Evolutionary conservation across 78 protist species (phyloP), one percentile per base, ranked within the genome.

Genomic region (Dictyostelium citrinum): DNA sequence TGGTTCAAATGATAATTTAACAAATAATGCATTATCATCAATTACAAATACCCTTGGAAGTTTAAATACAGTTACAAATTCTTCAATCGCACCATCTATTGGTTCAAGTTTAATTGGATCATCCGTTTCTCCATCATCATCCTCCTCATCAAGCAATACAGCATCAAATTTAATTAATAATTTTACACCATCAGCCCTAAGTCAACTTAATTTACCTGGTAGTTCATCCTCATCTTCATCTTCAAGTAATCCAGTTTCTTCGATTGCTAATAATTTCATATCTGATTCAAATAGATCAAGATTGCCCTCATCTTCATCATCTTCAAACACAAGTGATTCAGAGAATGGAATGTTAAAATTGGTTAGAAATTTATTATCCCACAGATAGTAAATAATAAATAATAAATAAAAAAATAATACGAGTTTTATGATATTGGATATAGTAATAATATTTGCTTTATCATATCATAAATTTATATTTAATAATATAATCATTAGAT

Each of bases 11-110:
- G 39, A 72, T 31, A 83, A 83, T 35, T 17, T 83, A 22, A 76
- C 92, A 24, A 86, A 74, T 58, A 86, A 86, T 64, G 37, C 84
- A n/a, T 33, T 86, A 9, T 35, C 92, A 5, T 64, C 92, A 55
- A 31, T 86, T 3, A 37, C 76, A 3, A 86, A 86, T 31, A 61
- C 92, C 5, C 1, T 86, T 12, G 24, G 33, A 7, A 84, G 41
- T 84, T 35, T 35, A 31, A 67, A 35, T 45, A 16, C 84, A 22
- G 64, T 55, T 5, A 24, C 72, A 5, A 12, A 68, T 14, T 78
- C 83, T 27, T 27, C 43, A 27, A 22, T 75, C 2, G 35, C 39
- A 39, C 58, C 83, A 17, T 27, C 45, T 1, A 29, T 29, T 29
- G 29, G 33, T 49, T 11, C 82, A 35, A 51, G 39, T 78, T 20